Evolutionary conservation across 2,329 filamentous ascomycete genomes (phyloP).

Genomic region (Claviceps paspali): DNA sequence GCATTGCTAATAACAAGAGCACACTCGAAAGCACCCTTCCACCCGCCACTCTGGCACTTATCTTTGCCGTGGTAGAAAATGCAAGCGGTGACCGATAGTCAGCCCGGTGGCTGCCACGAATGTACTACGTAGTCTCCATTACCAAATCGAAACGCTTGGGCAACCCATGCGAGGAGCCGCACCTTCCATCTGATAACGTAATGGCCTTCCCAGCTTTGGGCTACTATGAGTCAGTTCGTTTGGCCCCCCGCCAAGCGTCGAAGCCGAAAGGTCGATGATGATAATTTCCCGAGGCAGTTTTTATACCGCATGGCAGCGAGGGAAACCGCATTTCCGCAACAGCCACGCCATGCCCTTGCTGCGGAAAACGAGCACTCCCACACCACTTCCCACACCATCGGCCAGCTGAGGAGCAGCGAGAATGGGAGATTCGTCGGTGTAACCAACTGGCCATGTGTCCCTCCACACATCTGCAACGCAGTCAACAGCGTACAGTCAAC

Average conservation of each 20-base stretch:
- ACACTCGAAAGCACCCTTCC: background rate
- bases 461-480: background rate
- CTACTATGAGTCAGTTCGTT: slow-evolving; percentile 15
- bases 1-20: slow-evolving; percentile 5
- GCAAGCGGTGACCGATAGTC: background rate
- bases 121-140: slow-evolving; percentile 17
- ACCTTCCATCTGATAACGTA: slow-evolving; percentile 33
- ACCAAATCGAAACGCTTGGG: slow-evolving; percentile 29
- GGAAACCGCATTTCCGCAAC: too few relatives aligned
- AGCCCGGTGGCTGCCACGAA: too few relatives aligned
- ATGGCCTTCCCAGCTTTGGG: too few relatives aligned
- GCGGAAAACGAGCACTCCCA: too few relatives aligned
- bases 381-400: too few relatives aligned
- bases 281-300: too few relatives aligned
- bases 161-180: slow-evolving; percentile 14
- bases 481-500: too few relatives aligned
- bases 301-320: too few relatives aligned
- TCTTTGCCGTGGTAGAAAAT: background rate
- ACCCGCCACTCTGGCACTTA: background rate
- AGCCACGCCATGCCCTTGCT: too few relatives aligned
- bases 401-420: background rate
- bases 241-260: too few relatives aligned
- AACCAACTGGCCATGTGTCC: slow-evolving; percentile 1
- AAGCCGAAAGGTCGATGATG: too few relatives aligned
- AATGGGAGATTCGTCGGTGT: background rate